These are phyloP conservation scores for Rhodotorula sp. DNA, from an alignment of 1,284 basidiomycete species.

Conservation along the genomic window DNA sequence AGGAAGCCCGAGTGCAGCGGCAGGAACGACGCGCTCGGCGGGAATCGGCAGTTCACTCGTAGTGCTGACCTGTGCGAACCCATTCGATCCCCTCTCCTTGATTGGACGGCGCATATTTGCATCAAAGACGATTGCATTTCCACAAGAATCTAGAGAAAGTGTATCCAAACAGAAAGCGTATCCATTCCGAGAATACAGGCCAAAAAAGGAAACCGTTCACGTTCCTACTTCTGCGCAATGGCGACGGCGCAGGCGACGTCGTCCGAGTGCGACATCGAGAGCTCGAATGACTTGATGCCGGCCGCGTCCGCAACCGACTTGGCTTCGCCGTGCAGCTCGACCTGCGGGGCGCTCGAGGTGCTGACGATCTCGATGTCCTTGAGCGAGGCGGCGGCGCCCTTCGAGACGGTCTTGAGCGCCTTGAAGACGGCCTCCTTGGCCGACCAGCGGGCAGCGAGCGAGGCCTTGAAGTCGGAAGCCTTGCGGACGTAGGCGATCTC, in stretches of 20 bases:
- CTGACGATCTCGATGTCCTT: slow-evolving; percentile 95
- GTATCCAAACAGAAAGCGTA: too few species aligned
- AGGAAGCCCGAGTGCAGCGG: neutral
- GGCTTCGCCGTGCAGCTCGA: slow-evolving; percentile 75
- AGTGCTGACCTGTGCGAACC: too few species aligned
- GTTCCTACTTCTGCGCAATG: slow-evolving; percentile 13
- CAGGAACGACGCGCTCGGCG: neutral
- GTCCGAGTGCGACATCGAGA: slow-evolving; percentile 78
- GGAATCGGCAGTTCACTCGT: too few species aligned
- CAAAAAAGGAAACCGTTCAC: neutral
- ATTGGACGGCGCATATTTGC: too few species aligned
- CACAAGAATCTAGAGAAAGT: too few species aligned
- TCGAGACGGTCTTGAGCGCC: slow-evolving; percentile 83
- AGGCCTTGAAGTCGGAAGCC: slow-evolving; percentile 83
- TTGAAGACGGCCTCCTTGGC: slow-evolving; percentile 90
- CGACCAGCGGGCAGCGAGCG: slow-evolving; percentile 93
- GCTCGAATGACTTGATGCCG: slow-evolving; percentile 69
- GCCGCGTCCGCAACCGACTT: slow-evolving; percentile 68
- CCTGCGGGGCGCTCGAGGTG: slow-evolving; percentile 51
- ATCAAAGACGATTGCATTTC: too few species aligned
- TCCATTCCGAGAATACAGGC: neutral
- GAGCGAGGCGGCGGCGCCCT: slow-evolving; percentile 88
- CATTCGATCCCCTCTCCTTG: too few species aligned
- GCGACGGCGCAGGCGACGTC: slow-evolving; percentile 36
- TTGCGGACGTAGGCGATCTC: slow-evolving; percentile 82